Percentiles rank a stretch among this genome's conserved stretches.
Evolutionary conservation across 75 land plant genomes (phyloP).

Genomic region (Adiantum capillusveneris): DNA sequence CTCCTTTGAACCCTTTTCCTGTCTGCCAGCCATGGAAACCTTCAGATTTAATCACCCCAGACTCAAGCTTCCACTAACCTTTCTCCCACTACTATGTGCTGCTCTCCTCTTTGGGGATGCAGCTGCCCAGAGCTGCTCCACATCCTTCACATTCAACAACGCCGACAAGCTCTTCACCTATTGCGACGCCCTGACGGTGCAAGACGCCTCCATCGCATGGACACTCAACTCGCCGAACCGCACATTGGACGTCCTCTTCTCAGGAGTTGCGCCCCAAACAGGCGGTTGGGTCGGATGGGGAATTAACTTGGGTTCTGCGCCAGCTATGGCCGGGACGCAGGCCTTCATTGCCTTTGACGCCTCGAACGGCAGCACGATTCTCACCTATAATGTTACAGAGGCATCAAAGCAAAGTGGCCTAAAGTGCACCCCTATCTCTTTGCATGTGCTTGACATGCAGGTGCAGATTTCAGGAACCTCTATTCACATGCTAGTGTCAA

Average conservation of each 20-base stretch:
- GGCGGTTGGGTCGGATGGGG: conserved; percentile 95
- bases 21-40: too few species aligned
- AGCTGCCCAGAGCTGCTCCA: conserved; percentile 7
- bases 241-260: conserved; percentile 53
- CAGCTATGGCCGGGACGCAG: conserved; percentile 69
- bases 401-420: conserved; percentile 36
- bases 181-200: conserved; percentile 56
- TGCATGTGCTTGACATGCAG: conserved; percentile 36
- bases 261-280: conserved; percentile 56
- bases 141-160: background rate
- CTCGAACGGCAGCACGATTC: conserved; percentile 32
- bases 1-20: too few species aligned
- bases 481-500: conserved; percentile 22
- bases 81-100: too few species aligned
- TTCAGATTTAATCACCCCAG: too few species aligned
- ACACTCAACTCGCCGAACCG: conserved; percentile 20
- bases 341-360: conserved; percentile 69
- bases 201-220: conserved; percentile 35
- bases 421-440: conserved; percentile 33
- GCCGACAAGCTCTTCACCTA: conserved; percentile 17
- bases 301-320: conserved; percentile 53
- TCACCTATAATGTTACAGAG: conserved; percentile 55
- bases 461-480: conserved; percentile 27
- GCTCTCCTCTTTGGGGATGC: too few species aligned
- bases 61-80: too few species aligned